Evolutionary conservation across 768 basidiomycete genomes (phyloP).

Genomic region (Pisolithus microcarpus): DNA sequence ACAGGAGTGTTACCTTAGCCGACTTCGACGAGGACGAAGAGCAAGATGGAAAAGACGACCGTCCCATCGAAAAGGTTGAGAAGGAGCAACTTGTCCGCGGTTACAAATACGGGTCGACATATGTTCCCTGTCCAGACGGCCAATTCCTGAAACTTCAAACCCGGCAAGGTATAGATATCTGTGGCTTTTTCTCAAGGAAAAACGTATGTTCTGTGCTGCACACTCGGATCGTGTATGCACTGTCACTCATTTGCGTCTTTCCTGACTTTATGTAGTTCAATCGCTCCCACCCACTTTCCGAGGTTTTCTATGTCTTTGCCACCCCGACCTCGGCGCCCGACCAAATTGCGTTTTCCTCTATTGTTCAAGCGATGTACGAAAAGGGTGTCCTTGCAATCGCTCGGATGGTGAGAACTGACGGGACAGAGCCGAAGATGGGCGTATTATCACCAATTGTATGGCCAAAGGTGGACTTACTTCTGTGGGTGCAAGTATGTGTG

Average conservation of each 20-base stretch:
- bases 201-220: conserved; percentile 41
- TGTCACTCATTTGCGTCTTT: background rate
- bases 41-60: conserved; percentile 28
- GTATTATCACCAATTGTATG: conserved; percentile 58
- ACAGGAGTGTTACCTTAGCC: conserved; percentile 17
- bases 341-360: conserved; percentile 80
- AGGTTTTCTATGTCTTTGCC: conserved; percentile 81
- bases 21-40: conserved; percentile 23
- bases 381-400: conserved; percentile 70
- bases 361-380: conserved; percentile 73
- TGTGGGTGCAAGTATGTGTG: conserved; percentile 75
- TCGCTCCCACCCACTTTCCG: conserved; percentile 74
- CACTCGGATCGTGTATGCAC: background rate
- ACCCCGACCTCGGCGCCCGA: conserved; percentile 57
- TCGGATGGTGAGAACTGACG: conserved; percentile 71
- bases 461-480: conserved; percentile 66
- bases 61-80: conserved; percentile 50
- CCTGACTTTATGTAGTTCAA: conserved; percentile 51
- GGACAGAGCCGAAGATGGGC: conserved; percentile 80
- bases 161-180: conserved; percentile 82
- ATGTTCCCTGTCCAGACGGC: conserved; percentile 81
- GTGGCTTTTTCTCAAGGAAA: conserved; percentile 67
- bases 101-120: conserved; percentile 87
- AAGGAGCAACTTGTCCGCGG: conserved; percentile 75
- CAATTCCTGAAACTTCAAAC: conserved; percentile 71